Base-by-base conservation (phyloP, 768 basidiomycete genomes). In the Tremella fuciformis region DNA sequence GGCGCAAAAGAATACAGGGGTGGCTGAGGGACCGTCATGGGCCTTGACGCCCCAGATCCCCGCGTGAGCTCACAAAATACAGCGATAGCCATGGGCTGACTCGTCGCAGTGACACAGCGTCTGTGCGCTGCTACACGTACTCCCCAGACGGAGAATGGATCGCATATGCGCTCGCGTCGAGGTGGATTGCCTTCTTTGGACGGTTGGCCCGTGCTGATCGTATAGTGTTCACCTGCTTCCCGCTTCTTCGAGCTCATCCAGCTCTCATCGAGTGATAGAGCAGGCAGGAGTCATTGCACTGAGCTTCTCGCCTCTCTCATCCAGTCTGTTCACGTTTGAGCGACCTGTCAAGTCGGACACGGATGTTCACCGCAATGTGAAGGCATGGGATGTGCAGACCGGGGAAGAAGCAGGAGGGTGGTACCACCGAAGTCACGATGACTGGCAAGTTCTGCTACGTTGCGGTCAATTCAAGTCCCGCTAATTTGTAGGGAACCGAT, bases 251-350 rank as follows among this genome's bases (percentile, higher is more conserved):
- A 83, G 78, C 83, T 89, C 77, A 85, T 88, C 66, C 83, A 87
- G 78, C 82, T 83, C 73, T 84, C 84, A 59, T 81, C 84, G 74
- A 51, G 56, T 63, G 22, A 81, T 91, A 57, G 80, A 91, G 71
- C 83, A 94, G 60, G 77, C 82, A 46, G 88, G 86, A 68, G 83
- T 88, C 62, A 75, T 91, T 53, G 96, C 97, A 72, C 75, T 97
- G 67, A 83, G 83, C 69, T 96, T 99, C 78, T 98, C 94, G 6
- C 93, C 96, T 9, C 84, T 88, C 60, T 93, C 91, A 39, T 91
- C 88, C 0, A 97, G 90, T 77, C 73, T 99, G 42, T 93, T 91
- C 53, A 93, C 90, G 48, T 98, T 93, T 90, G 93, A 97, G 79
- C 84, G 96, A 58, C 89, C 88, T 83, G 84, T 85, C 69, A 96